phyloP scores from a whole-genome alignment of 495 filamentous ascomycete species.

The Pyronema domesticum region DNA sequence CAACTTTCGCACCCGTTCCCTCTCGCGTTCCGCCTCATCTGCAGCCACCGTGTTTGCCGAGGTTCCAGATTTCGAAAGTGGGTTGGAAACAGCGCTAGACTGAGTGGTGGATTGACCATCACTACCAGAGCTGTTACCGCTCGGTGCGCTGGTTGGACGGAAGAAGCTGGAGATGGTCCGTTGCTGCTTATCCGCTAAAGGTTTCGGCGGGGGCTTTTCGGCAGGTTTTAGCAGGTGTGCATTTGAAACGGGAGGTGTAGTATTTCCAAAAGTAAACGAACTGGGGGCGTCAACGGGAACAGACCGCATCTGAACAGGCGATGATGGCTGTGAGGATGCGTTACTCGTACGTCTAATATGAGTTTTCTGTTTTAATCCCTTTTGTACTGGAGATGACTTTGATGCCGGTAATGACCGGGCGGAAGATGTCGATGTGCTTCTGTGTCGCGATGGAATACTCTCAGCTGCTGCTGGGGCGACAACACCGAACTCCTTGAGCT shows the following conservation, averaged over 20 bases:
- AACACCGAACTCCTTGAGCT: too few species aligned
- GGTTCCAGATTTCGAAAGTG: neutral
- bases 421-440: neutral
- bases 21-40: neutral
- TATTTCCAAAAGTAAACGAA: neutral
- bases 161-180: neutral
- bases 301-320: neutral
- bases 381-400: neutral
- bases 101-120: neutral
- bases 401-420: neutral
- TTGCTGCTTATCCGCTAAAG: neutral
- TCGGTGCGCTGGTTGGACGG: neutral
- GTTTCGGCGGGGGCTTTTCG: neutral
- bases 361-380: neutral
- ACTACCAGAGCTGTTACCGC: neutral
- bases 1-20: neutral
- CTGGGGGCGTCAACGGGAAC: neutral
- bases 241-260: neutral
- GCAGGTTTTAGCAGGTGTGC: neutral
- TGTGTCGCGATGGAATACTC: neutral
- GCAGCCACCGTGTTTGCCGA: neutral
- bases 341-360: neutral
- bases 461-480: neutral
- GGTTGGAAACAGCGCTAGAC: neutral
- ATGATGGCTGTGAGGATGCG: neutral